phyloP scores from a whole-genome alignment of 441 rosid species.

The Adansonia rubrostipa region DNA sequence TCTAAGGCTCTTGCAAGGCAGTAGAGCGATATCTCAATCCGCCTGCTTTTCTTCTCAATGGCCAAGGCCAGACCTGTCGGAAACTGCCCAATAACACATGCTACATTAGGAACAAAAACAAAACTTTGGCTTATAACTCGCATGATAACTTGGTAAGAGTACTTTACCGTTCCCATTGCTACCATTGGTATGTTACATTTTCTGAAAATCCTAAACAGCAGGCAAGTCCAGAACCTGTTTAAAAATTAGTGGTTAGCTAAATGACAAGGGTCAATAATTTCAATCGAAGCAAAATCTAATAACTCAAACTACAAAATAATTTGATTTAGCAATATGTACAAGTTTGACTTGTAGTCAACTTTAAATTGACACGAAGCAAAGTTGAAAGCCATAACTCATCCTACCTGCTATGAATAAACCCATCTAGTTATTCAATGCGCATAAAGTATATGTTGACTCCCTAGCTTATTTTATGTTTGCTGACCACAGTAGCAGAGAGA shows the following conservation, averaged over 20 bases:
- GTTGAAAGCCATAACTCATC: not conserved
- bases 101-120: slow-evolving; percentile 6
- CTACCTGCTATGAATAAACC: not conserved
- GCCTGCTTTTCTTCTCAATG: slow-evolving; percentile 93
- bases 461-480: not conserved
- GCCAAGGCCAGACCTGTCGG: slow-evolving; percentile 86
- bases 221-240: slow-evolving; percentile 82
- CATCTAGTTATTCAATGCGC: not conserved
- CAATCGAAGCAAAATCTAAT: not conserved
- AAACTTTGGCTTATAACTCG: not conserved
- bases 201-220: slow-evolving; percentile 74
- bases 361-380: not conserved
- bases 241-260: slow-evolving; percentile 18
- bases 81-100: slow-evolving; percentile 50
- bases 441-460: not conserved
- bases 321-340: not conserved
- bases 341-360: not conserved
- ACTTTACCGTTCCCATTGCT: slow-evolving; percentile 73
- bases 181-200: slow-evolving; percentile 75
- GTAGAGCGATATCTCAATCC: slow-evolving; percentile 89
- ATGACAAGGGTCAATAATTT: not conserved
- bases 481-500: not conserved
- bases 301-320: not conserved
- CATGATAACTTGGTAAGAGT: slow-evolving; percentile 6
- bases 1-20: slow-evolving; percentile 88